phyloP scores from a whole-genome alignment of 495 filamentous ascomycete species.

The Lichenothelia convexa region DNA sequence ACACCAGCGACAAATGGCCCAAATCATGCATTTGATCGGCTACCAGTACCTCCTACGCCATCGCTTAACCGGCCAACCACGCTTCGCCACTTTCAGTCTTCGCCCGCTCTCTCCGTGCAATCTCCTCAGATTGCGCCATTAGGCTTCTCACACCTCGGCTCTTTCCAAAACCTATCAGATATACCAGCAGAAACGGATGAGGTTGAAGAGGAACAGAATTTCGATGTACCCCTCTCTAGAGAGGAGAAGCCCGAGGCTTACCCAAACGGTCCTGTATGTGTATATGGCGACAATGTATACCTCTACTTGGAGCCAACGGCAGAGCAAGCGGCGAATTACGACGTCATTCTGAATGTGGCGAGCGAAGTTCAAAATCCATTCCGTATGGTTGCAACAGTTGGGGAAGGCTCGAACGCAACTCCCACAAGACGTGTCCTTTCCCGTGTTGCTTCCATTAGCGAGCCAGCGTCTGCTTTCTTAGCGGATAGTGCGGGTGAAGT shows the following conservation, averaged over 20 bases:
- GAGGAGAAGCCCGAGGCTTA: conserved; percentile 84
- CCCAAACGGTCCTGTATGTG: conserved; percentile 77
- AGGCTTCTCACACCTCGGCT: conserved; percentile 46
- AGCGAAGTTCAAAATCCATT: conserved; percentile 90
- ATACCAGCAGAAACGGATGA: conserved; percentile 13
- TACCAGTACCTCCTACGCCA: conserved; percentile 23
- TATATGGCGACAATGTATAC: conserved; percentile 84
- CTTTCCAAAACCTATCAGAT: conserved; percentile 24
- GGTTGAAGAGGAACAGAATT: conserved; percentile 54
- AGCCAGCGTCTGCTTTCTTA: neutral
- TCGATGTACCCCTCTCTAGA: conserved; percentile 52
- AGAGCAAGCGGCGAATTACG: conserved; percentile 69
- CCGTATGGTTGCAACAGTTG: conserved; percentile 10
- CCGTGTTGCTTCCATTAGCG: neutral
- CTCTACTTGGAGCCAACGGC: conserved; percentile 80
- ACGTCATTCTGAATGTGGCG: conserved; percentile 89
- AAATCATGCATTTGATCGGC: conserved; percentile 11
- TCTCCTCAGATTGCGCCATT: conserved; percentile 40
- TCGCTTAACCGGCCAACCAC: conserved; percentile 16
- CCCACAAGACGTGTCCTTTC: conserved; percentile 20
- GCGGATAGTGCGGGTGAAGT: neutral
- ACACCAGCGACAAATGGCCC: conserved; percentile 31
- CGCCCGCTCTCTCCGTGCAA: conserved; percentile 40
- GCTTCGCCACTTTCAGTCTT: conserved; percentile 51
- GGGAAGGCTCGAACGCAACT: conserved; percentile 9